Percentiles rank a stretch among this genome's conserved stretches.
phyloP scores from a whole-genome alignment of 2,329 filamentous ascomycete genomes.

The Talaromyces sp. region DNA sequence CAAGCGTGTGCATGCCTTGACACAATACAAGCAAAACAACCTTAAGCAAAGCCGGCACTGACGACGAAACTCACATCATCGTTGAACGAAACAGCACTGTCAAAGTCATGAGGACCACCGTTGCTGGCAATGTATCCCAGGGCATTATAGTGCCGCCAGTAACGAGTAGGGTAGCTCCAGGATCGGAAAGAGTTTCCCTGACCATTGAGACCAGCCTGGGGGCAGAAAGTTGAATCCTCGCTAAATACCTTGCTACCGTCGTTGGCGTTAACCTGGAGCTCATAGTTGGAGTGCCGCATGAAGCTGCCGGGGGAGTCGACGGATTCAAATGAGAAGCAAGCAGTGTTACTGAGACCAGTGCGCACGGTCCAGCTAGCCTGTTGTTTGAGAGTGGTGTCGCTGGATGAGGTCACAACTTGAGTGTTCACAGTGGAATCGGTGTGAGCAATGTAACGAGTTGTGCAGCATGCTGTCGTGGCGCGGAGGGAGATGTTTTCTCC shows the following conservation, averaged over 20 bases:
- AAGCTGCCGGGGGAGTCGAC: constrained; percentile 54
- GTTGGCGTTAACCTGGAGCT: constrained; percentile 45
- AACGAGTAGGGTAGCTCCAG: constrained; percentile 59
- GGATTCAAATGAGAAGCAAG: constrained; percentile 59
- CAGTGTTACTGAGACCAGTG: constrained; percentile 52
- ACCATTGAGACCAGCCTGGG: constrained; percentile 48
- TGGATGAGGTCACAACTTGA: constrained; percentile 51
- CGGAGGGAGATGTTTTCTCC: constrained; percentile 44
- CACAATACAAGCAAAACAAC: background rate
- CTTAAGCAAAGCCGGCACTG: constrained; percentile 41
- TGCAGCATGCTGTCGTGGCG: constrained; percentile 52
- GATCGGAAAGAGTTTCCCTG: constrained; percentile 50
- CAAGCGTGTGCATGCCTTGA: background rate
- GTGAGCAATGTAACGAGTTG: constrained; percentile 53
- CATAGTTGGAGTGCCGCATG: constrained; percentile 54
- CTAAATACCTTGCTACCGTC: constrained; percentile 54
- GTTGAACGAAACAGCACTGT: constrained; percentile 46
- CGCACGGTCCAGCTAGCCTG: constrained; percentile 52
- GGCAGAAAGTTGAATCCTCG: constrained; percentile 62
- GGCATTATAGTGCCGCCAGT: constrained; percentile 51
- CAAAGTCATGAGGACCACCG: constrained; percentile 53
- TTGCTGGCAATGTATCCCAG: constrained; percentile 49
- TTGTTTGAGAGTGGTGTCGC: constrained; percentile 46
- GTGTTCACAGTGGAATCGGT: constrained; percentile 49
- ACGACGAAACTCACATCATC: constrained; percentile 52